phyloP scores from a whole-genome alignment of 1,139 yeast species.

The Scheffersomyces insectosa region DNA sequence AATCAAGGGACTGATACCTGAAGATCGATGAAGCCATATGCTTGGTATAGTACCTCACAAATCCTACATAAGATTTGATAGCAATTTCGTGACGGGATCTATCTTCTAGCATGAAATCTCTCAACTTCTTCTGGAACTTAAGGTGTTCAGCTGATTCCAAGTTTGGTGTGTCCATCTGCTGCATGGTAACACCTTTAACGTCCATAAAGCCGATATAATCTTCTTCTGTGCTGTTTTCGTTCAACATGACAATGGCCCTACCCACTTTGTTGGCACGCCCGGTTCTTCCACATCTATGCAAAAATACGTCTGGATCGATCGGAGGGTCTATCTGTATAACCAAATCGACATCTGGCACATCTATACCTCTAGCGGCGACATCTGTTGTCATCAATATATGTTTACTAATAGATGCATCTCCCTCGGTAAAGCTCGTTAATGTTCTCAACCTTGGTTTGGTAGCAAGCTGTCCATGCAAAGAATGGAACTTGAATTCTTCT shows the following conservation, averaged over 20 bases:
- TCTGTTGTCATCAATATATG: constrained; percentile 78
- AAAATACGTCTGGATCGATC: constrained; percentile 85
- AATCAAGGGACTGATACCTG: constrained; percentile 70
- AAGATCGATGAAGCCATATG: constrained; percentile 93
- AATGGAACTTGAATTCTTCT: constrained; percentile 45
- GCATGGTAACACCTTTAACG: constrained; percentile 65
- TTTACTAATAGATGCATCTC: constrained; percentile 41
- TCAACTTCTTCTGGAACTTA: constrained; percentile 32
- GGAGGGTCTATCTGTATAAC: constrained; percentile 92
- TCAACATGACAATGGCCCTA: constrained; percentile 71
- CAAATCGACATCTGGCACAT: constrained; percentile 87
- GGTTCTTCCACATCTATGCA: constrained; percentile 94
- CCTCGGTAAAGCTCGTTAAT: constrained; percentile 55
- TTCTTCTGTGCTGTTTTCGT: constrained; percentile 68
- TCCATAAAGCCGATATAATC: constrained; percentile 79
- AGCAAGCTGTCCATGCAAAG: constrained; percentile 83
- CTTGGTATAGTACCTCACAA: constrained; percentile 78
- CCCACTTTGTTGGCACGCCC: constrained; percentile 91
- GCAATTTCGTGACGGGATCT: constrained; percentile 81
- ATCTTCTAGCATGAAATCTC: constrained; percentile 67
- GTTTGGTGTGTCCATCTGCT: constrained; percentile 33
- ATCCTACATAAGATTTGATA: constrained; percentile 79
- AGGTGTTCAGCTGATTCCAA: constrained; percentile 19
- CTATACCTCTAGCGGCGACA: constrained; percentile 93
- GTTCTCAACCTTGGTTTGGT: constrained; percentile 77